Base-by-base conservation (phyloP, 257 asterid species). In the Solanum habrochaites region DNA sequence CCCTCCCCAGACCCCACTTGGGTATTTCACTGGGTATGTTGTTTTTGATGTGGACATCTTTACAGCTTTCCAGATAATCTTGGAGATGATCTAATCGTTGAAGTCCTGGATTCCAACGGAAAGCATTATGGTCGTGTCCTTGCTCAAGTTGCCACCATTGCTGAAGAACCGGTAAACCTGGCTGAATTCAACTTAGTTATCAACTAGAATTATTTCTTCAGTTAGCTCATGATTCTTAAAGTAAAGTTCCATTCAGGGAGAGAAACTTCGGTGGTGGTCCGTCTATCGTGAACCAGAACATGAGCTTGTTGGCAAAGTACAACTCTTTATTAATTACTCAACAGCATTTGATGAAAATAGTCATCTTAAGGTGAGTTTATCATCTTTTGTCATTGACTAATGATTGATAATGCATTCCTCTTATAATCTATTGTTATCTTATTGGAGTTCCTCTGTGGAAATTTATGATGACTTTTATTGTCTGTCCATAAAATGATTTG, bases 61-160 rank as follows among this genome's bases (percentile, higher is more conserved):
- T 84, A 88, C 94, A 92, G 94, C 87, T 92, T 92, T 87, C 94
- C 94, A 82, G 94, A 92, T 89, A 89, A 93, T 70, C 87, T 89
- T 45, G 94, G 93, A 74, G 94, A 92, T 82, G 94, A 92, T 86
- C 89, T 92, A 42, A 80, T 92, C 37, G 85, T 92, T 52, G 94
- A 92, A 87, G 90, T 92, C 77, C 87, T 74, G 87, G 93, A 92
- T 90, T 92, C 94, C 85, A 88, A 84, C 58, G 94, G 94, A 66
- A 90, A 88, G 66, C 93, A 89, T 45, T 91, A 83, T 82, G 94
- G 94, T 6, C 94, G 92, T 81, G 93, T 92, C 20, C 90, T 91
- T 86, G 94, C 93, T 74, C 93, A 92, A 91, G 90, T 92, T 64
- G 94, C 93, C 73, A 86, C 91, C 77, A 92, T 92, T 89, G 93